These are phyloP conservation scores for Xanthoconium stramineum DNA, from an alignment of 768 basidiomycete genomes.

Conservation along the genomic window DNA sequence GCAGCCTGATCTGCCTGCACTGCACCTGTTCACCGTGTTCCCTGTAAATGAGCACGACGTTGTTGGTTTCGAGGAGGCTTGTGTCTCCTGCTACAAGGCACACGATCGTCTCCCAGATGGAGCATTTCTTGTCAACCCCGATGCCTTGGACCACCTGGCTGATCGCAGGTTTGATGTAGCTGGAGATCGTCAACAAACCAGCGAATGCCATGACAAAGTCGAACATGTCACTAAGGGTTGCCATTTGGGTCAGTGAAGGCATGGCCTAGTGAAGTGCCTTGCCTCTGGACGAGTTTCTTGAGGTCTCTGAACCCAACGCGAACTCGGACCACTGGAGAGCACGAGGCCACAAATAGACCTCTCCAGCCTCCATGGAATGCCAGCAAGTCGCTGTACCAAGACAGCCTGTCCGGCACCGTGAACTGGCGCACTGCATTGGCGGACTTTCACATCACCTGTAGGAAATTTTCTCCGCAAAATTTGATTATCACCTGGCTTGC, in stretches of 20 bases:
- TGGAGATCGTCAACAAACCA: background rate
- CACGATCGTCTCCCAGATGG: background rate
- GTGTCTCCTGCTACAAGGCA: background rate
- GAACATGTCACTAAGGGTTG: background rate
- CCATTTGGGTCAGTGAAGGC: too few relatives aligned
- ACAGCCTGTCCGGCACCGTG: rapidly evolving
- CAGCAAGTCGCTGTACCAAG: background rate
- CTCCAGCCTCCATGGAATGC: background rate
- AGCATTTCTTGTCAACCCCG: background rate
- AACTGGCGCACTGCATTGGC: background rate
- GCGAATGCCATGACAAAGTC: background rate
- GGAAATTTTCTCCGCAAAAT: background rate
- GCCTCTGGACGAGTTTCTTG: background rate
- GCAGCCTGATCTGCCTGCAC: background rate
- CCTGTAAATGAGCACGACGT: background rate
- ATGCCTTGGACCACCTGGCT: background rate
- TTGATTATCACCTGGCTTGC: background rate
- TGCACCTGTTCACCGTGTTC: background rate
- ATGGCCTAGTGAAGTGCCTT: background rate
- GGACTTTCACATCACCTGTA: background rate
- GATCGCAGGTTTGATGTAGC: background rate
- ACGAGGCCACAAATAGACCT: background rate
- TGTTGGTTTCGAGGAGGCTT: background rate
- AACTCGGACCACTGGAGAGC: background rate
- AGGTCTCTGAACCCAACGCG: background rate